Evolutionary conservation across 257 asterid species (phyloP), one percentile per base, ranked within the genome.

Genomic region (Linaria vulgaris): DNA sequence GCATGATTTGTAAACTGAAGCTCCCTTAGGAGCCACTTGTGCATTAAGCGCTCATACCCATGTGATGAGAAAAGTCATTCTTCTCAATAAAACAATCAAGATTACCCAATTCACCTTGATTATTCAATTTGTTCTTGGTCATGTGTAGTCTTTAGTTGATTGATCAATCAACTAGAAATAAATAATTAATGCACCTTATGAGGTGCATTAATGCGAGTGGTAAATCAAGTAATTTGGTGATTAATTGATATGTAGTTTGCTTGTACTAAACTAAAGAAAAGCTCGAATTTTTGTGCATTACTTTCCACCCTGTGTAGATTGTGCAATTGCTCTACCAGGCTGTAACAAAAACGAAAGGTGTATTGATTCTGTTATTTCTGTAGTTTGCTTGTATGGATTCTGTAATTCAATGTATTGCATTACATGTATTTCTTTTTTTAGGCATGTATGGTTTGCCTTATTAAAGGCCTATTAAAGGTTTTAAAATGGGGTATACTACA

Each of bases 111-210:
- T 11, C 9, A 34, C 10, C 41, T 34, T 34, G 5, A 39, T 61
- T 56, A 38, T 48, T 67, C 45, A 24, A 48, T 63, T 19, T 31
- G 48, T 31, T 49, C 15, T 1, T 37, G 14, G 51, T 19, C 13
- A 34, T 14, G 11, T 16, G 8, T 31, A 51, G 56, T 24, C 2
- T 34, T 21, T 14, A 51, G 81, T 79, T 76, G 84, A 73, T 76
- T 72, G 67, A 70, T 76, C 82, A 73, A 76, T 79, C 85, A 79
- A 79, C 73, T 63, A 0, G 45, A 21, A 12, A 27, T 31, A 67
- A 75, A 71, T 60, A 68, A 67, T 56, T 16, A 19, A 48, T 72
- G 69, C 66, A 46, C 67, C 56, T 49, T 46, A 21, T 11, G 12
- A 9, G 43, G 55, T 38, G 70, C 61, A 52, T 27, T 17, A 16